A percentile compares a stretch with the other conserved stretches of the same genome.
Conservation (phyloP, 2,329 filamentous ascomycete species). For the Thelonectria blattea region DNA sequence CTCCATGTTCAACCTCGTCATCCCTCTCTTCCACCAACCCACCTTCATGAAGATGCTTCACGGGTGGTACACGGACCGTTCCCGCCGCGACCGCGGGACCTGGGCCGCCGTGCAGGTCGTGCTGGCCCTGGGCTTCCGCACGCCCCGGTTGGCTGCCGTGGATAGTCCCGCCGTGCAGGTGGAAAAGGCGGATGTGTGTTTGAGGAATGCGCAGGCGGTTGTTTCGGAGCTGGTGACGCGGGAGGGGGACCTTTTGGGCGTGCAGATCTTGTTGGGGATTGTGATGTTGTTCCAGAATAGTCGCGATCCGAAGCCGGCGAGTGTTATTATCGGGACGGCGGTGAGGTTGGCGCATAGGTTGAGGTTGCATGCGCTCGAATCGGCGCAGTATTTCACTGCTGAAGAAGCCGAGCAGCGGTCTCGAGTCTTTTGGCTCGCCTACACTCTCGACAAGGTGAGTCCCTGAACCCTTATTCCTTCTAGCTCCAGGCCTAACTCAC, state of each 20-base stretch:
- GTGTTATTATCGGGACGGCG: constrained; percentile 47
- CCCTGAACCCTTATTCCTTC: constrained; percentile 9
- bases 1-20: constrained; percentile 41
- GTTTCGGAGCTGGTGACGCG: constrained; percentile 47
- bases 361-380: constrained; percentile 42
- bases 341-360: constrained; percentile 47
- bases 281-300: constrained; percentile 47
- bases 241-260: constrained; percentile 46
- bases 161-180: constrained; percentile 27
- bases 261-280: constrained; percentile 48
- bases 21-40: constrained; percentile 47
- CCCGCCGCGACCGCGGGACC: constrained; percentile 30
- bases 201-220: constrained; percentile 47
- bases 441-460: constrained; percentile 50
- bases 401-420: constrained; percentile 44
- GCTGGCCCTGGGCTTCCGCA: constrained; percentile 45
- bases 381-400: constrained; percentile 31
- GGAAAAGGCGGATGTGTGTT: constrained; percentile 38
- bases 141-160: constrained; percentile 28
- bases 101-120: constrained; percentile 50
- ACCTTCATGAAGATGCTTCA: constrained; percentile 46
- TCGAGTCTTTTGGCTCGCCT: constrained; percentile 51
- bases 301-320: constrained; percentile 45
- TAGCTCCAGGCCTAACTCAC: neutral
- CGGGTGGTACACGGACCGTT: constrained; percentile 41